Evolutionary conservation across 306 rosid genomes (phyloP).

Genomic region (Cucurbita argyrosperma): DNA sequence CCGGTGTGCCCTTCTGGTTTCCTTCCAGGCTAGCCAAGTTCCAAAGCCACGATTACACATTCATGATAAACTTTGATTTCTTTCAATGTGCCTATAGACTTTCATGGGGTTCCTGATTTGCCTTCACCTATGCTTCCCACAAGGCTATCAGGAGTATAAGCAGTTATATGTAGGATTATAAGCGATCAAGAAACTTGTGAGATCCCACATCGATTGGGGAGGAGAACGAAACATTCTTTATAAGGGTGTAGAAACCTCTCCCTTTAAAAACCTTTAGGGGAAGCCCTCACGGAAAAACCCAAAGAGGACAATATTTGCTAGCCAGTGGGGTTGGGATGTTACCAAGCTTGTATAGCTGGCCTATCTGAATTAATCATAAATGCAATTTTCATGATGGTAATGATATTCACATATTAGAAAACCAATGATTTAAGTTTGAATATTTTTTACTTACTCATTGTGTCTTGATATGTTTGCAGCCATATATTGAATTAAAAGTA

Average conservation of each 20-base stretch:
- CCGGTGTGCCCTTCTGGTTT: background rate
- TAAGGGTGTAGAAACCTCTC: too few species aligned
- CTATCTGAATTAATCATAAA: too few species aligned
- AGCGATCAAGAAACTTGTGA: background rate
- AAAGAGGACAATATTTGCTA: too few species aligned
- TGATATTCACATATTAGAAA: background rate
- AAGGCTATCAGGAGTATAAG: background rate
- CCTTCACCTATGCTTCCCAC: background rate
- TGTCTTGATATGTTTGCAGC: constrained; percentile 44
- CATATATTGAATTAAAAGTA: constrained; percentile 51
- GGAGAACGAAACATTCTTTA: too few species aligned
- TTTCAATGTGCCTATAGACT: background rate
- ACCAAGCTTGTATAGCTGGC: too few species aligned
- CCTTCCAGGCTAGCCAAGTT: background rate
- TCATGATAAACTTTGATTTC: background rate
- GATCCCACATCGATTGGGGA: too few species aligned
- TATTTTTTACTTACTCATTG: constrained; percentile 4
- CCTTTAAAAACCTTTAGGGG: background rate
- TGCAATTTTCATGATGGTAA: background rate
- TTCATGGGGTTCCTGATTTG: background rate
- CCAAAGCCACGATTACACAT: background rate
- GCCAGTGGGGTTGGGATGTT: too few species aligned
- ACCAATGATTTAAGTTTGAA: background rate
- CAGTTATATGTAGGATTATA: background rate
- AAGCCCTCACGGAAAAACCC: too few species aligned